Evolutionary conservation across 129 eudicot genomes (phyloP), one percentile per base, ranked within the genome.

Genomic region (Helianthus tuberosus): DNA sequence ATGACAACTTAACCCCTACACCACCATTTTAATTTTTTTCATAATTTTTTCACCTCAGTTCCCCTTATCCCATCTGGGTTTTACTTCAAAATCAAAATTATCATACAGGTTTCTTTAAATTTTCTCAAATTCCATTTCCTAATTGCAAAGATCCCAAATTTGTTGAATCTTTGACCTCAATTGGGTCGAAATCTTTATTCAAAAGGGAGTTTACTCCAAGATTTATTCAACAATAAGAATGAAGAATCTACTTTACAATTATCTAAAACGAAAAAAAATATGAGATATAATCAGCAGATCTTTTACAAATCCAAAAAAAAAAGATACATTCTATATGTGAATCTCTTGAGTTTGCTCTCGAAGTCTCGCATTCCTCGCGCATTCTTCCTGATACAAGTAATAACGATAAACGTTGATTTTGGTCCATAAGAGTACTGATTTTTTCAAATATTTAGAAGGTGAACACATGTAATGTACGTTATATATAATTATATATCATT

Each of bases 281-380:
- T 7, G 46, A 41, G 46, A 1, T 7, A 6, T 1, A 9, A 41
- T 41, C 9, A 2, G 7, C 10, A 5, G 32, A 63, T 39, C 62
- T 74, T 16, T 62, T 23, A 64, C 41, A 49, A 51, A 39, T 39
- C 6, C 41, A 55, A 11, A 39, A 51, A 52, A 0, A 39, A 57
- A 43, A 20, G 5, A 55, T 10, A 41, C 7, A 41, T 10, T 62
- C 61, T 72, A 66, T 35, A 61, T 50, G 29, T 51, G 47, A 36
- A 68, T 51, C 51, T 73, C 50, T 39, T 52, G 49, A 65, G 48
- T 68, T 71, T 77, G 82, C 41, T 65, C 71, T 47, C 61, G 81
- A 58, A 87, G 88, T 79, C 76, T 81, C 73, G 82, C 86, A 68
- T 87, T 87, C 60, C 69, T 78, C 5, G 88, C 66, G 69, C 91